phyloP scores from a whole-genome alignment of 2,329 filamentous ascomycete genomes.

The Rugonectria rugulosa region DNA sequence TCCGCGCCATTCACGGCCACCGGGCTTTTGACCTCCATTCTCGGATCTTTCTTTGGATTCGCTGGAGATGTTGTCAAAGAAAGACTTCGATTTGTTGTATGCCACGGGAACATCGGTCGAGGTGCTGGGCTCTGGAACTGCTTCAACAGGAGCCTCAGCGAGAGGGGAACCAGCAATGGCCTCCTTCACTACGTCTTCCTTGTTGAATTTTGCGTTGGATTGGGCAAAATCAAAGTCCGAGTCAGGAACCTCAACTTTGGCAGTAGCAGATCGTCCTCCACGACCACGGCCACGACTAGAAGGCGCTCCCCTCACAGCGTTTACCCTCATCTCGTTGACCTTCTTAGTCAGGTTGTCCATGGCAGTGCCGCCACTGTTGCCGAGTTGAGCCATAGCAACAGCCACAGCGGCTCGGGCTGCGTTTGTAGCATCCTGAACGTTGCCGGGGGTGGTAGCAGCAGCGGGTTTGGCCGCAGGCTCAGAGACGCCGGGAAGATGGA shows the following conservation, averaged over 20 bases:
- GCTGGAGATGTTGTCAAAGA: constrained; percentile 98
- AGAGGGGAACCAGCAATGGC: constrained; percentile 80
- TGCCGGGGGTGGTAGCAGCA: constrained; percentile 45
- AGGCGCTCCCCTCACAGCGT: constrained; percentile 61
- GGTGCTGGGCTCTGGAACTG: constrained; percentile 49
- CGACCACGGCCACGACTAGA: constrained; percentile 59
- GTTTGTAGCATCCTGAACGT: constrained; percentile 73
- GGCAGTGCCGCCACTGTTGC: constrained; percentile 52
- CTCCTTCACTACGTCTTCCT: constrained; percentile 76
- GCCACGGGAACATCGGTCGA: constrained; percentile 56
- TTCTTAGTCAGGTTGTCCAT: constrained; percentile 78
- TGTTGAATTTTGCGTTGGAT: constrained; percentile 58
- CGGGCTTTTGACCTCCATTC: constrained; percentile 70
- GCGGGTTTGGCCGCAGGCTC: constrained; percentile 48
- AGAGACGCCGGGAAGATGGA: constrained; percentile 42
- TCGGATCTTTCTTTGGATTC: constrained; percentile 90
- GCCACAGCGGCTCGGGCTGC: constrained; percentile 81
- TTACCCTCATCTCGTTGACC: constrained; percentile 78
- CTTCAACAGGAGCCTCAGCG: constrained; percentile 57
- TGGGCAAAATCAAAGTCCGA: constrained; percentile 90
- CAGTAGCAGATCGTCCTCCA: constrained; percentile 53
- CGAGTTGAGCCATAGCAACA: constrained; percentile 78
- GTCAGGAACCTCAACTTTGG: constrained; percentile 86
- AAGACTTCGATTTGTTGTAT: constrained; percentile 90
- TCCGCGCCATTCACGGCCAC: constrained; percentile 85